Conservation (phyloP, 2,329 filamentous ascomycete species). For the Alternaria triticina region DNA sequence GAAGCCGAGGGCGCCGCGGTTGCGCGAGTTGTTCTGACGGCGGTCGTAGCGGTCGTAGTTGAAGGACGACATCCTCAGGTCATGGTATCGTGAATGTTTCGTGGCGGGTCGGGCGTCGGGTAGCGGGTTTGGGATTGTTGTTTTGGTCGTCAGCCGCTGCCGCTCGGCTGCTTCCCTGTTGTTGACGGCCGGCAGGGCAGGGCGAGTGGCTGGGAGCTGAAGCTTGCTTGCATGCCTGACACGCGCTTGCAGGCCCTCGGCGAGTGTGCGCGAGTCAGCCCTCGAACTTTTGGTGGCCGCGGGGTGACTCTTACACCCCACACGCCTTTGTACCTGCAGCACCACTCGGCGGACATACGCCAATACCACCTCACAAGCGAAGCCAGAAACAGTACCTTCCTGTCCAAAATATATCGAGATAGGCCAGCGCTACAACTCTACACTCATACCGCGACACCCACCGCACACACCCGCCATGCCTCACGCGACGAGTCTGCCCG, state of each 20-base stretch:
- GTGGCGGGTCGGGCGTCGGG: conserved; percentile 13
- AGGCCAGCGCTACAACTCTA: not conserved
- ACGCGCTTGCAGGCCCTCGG: conserved; percentile 10
- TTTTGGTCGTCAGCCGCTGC: conserved; percentile 6
- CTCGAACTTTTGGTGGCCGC: conserved; percentile 13
- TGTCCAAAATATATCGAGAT: not conserved
- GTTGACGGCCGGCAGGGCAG: conserved; percentile 10
- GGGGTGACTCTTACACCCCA: conserved; percentile 27
- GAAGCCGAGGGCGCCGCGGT: conserved; percentile 71
- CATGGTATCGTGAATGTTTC: conserved; percentile 18
- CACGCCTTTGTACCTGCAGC: conserved; percentile 18
- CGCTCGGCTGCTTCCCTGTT: conserved; percentile 11
- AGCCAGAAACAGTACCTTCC: not conserved
- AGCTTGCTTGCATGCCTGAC: conserved; percentile 6
- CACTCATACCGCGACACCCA: too few relatives aligned
- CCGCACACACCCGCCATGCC: conserved; percentile 64
- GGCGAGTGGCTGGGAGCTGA: not conserved
- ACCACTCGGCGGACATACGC: not conserved
- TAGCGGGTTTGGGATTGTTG: not conserved
- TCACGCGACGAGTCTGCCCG: conserved; percentile 72
- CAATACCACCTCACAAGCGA: not conserved
- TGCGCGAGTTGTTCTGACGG: conserved; percentile 59
- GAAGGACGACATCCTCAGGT: conserved; percentile 45
- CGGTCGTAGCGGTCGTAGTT: conserved; percentile 63
- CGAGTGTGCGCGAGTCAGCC: conserved; percentile 18